Evolutionary conservation across 192 early-diverging fungal genomes (phyloP).

Genomic region (Phycomyces blakesleeanus): DNA sequence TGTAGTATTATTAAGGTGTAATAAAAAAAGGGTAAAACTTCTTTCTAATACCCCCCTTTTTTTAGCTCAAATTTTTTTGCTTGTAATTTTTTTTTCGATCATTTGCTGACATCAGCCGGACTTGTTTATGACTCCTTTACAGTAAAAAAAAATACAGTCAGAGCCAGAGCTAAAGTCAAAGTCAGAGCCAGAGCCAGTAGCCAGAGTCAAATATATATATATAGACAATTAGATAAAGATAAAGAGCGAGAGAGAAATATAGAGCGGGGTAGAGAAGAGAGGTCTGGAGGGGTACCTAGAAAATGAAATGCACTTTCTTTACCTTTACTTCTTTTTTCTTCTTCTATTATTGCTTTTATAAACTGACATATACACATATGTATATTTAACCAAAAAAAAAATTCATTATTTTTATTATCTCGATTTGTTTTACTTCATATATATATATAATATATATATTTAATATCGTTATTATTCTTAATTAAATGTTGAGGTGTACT

Average conservation of each 20-base stretch:
- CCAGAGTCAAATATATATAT: neutral
- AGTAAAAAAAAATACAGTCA: neutral
- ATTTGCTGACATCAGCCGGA: conserved; percentile 3
- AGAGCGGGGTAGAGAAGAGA: neutral
- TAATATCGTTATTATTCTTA: too few species aligned
- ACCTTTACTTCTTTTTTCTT: neutral
- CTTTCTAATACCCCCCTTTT: too few species aligned
- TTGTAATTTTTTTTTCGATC: neutral
- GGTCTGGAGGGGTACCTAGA: neutral
- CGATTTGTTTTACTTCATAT: too few species aligned
- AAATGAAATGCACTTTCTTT: neutral
- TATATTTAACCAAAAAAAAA: too few species aligned
- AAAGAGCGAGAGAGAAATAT: neutral
- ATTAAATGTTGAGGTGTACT: neutral
- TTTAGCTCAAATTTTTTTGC: neutral
- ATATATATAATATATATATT: too few species aligned
- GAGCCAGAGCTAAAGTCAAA: too few species aligned
- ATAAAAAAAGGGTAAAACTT: too few species aligned
- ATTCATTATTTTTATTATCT: too few species aligned
- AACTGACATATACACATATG: neutral
- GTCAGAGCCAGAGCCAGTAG: neutral
- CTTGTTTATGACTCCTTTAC: neutral
- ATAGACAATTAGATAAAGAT: neutral
- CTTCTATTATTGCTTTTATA: neutral
- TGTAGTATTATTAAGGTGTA: neutral